Evolutionary conservation across 495 filamentous ascomycete genomes (phyloP), one percentile per base, ranked within the genome.

Genomic region (Platismatia glauca): DNA sequence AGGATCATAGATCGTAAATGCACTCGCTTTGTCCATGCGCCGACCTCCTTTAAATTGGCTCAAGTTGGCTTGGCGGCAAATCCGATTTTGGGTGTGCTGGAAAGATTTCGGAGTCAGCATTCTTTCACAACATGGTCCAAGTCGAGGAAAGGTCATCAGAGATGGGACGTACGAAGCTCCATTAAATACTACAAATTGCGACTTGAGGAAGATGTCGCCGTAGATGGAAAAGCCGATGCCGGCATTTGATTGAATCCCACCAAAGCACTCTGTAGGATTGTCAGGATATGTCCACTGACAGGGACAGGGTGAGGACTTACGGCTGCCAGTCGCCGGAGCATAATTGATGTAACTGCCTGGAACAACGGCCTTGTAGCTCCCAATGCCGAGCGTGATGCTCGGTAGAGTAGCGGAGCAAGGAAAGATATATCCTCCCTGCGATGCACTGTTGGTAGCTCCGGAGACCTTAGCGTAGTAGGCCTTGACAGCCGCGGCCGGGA

Each of bases 161-260:
- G n/a, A n/a, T n/a, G n/a, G n/a, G n/a, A n/a, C n/a, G n/a, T n/a
- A n/a, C n/a, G 71, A 76, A 37, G 74, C 74, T 38, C 78, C 76
- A 60, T 91, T 83, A 67, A 91, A 91, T 6, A 94, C 84, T 24
- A 86, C 88, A 69, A 87, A 91, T 66, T 89, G 84, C 63, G 82
- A 81, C 79, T 92, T 91, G 64, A 94, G 80, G 68, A 89, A 89
- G 55, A 91, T 79, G 63, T 91, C 89, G 46, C 89, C 89, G 59
- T 86, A 85, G 72, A 94, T 90, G 61, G 79, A 79, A 69, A 89
- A 82, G 29, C 78, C 82, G 33, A 89, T 77, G 57, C 83, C 84
- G 18, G 74, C 72, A 73, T 86, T 82, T 59, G 71, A 72, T 75
- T 89, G 86, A 62, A 89, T 78, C 24, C 82, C 82, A 58, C 87